Evolutionary conservation across 768 basidiomycete species (phyloP), one percentile per base, ranked within the genome.

Genomic region (Suillus occidentalis): DNA sequence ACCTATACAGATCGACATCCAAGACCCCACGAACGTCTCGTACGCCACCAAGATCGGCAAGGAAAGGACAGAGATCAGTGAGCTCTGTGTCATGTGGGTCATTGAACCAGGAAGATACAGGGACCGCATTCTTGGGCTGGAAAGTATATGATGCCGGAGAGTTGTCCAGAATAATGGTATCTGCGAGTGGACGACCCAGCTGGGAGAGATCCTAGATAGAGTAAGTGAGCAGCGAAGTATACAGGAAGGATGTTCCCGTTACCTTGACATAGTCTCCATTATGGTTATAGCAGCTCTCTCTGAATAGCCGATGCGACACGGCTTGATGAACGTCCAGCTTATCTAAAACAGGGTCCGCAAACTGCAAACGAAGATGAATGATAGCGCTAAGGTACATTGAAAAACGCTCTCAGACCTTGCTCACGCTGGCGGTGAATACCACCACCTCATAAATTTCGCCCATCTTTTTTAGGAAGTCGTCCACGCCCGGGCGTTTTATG

Each of bases 261-360:
- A 94, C 94, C 86, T 97, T 97, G 78, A 97, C 95, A 76, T 96
- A 97, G 80, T 94, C 96, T 34, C 94, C 95, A 76, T 89, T 90
- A 79, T 97, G 94, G 72, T 94, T 96, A 76, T 95, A 97, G 77
- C 95, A 97, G 73, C 92, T 94, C 78, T 97, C 95, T 67, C 95
- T 82, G 86, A 96, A 97, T 42, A 97, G 80, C 63, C 95, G 85
- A 76, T 97, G 94, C 36, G 90, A 81, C 50, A 97, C 94, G 9
- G 93, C 94, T 67, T 86, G 88, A 77, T 94, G 88, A 34, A 90
- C 81, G 73, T 97, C 95, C 57, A 97, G 84, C 73, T 94, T 95
- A 81, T 97, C 95, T 49, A 97, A 82, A 7, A 97, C 95, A 5
- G 95, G 95, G 73, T 97, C 95, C 61, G 95, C 95, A 77, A 97